Base-by-base conservation (phyloP, 257 asterid species). In the Primulina tabacum region DNA sequence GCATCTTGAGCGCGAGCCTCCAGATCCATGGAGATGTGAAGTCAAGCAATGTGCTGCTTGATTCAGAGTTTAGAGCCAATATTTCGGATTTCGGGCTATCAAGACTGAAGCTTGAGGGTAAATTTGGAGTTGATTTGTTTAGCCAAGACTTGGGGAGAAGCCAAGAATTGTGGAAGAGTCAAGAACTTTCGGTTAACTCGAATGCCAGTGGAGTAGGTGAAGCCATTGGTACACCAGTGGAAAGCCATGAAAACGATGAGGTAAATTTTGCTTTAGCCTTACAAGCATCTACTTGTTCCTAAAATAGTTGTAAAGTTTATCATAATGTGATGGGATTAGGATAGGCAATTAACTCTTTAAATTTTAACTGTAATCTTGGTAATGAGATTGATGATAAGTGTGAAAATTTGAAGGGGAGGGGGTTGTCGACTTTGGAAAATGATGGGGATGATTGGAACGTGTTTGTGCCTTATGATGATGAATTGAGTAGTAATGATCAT, bases 11-110 rank as follows among this genome's bases (percentile, higher is more conserved):
- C 91, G 99, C 72, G 92, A 89, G n/a, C 99, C 99, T 2, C 85
- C 99, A 4, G 96, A 87, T 91, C 64, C 99, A 94, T 76, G 97
- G 99, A 14, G 99, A 94, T 85, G 96, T 94, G 47, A 94, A 94
- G 85, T 98, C 99, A 16, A 88, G 99, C 75, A 94, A 94, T 74
- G 99, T 91, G 79, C 74, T 94, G 79, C 95, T 94, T 61, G 99
- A 88, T 80, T 80, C 88, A 3, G 93, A 89, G 68, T 79, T 85
- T 8, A 77, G 80, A 57, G 96, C 97, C 40, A 94, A 89, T 84
- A 88, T 94, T 70, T 94, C 99, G 4, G 99, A 94, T 87, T 94
- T 94, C 40, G 99, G 99, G 78, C 69, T 94, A 81, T 92, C 99
- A 18, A 94, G 97, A 59, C 65, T 91, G 82, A 94, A 91, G 81